These are phyloP conservation scores for Neurospora pannonica DNA, from an alignment of 495 filamentous ascomycete genomes.

Conservation along the genomic window DNA sequence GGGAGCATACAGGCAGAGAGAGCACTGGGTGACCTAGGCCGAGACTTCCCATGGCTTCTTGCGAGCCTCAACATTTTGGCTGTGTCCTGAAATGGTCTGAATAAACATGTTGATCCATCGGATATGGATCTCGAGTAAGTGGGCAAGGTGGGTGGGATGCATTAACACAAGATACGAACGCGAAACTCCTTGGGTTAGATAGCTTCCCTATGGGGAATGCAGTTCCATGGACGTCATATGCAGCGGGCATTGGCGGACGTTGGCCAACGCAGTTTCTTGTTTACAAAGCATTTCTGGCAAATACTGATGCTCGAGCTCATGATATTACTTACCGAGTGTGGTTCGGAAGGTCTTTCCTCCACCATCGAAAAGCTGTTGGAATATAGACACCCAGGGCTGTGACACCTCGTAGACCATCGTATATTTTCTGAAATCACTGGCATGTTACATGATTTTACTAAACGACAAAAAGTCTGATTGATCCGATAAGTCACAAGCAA, in stretches of 20 bases:
- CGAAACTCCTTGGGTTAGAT: not conserved
- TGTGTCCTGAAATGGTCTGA: not conserved
- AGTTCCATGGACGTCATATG: not conserved
- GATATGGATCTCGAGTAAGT: not conserved
- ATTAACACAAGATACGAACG: not conserved
- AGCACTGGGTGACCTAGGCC: not conserved
- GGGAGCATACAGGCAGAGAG: not conserved
- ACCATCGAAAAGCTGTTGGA: not conserved
- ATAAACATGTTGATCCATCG: not conserved
- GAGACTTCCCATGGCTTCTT: not conserved
- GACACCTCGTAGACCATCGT: not conserved
- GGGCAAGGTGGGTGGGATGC: not conserved
- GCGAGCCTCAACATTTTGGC: not conserved
- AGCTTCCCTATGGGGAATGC: not conserved
- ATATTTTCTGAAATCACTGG: not conserved
- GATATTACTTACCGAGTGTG: not conserved
- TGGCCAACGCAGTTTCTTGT: not conserved
- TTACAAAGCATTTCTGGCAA: not conserved
- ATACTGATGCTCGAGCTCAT: not conserved
- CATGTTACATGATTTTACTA: not conserved
- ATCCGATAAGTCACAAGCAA: not conserved
- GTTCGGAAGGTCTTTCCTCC: not conserved
- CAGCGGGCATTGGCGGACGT: not conserved
- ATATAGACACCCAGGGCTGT: not conserved
- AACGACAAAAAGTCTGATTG: not conserved